Evolutionary conservation across 805 yeast genomes (phyloP).

Genomic region (Danielia reshetovae): DNA sequence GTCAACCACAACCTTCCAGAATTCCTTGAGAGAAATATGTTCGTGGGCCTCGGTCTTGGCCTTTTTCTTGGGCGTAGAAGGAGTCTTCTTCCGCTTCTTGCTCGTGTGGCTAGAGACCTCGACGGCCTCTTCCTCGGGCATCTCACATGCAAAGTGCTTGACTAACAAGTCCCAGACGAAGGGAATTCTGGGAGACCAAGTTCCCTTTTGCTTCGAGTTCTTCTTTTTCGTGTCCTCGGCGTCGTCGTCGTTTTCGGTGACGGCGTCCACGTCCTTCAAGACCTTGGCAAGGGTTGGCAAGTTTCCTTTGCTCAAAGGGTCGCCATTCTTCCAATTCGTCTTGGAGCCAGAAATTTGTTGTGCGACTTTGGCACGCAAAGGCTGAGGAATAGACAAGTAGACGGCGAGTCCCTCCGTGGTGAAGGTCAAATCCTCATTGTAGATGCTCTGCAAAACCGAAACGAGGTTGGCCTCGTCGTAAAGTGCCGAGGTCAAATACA

Average conservation of each 20-base stretch:
- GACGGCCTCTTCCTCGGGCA: conserved; percentile 15
- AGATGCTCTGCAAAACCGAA: conserved; percentile 40
- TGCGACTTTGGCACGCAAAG: conserved; percentile 18
- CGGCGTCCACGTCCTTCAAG: conserved; percentile 52
- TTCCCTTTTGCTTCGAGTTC: conserved; percentile 51
- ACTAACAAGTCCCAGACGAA: conserved; percentile 70
- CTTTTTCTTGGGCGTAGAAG: conserved; percentile 18
- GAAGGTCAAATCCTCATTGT: conserved; percentile 51
- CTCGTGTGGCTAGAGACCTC: conserved; percentile 16
- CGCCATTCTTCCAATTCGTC: conserved; percentile 59
- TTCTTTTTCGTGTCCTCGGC: conserved; percentile 26
- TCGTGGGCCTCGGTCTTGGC: conserved; percentile 16
- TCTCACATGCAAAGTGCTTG: conserved; percentile 31
- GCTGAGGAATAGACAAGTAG: conserved; percentile 49
- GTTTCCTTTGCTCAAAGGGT: conserved; percentile 74
- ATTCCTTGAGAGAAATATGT: conserved; percentile 45
- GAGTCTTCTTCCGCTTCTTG: conserved; percentile 25
- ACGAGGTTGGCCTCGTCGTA: conserved; percentile 17
- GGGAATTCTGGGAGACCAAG: conserved; percentile 73
- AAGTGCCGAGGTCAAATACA: conserved; percentile 9
- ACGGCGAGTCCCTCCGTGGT: conserved; percentile 81
- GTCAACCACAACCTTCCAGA: conserved; percentile 79
- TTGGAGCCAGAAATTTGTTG: conserved; percentile 4
- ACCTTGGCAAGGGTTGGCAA: conserved; percentile 57
- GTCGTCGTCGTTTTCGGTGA: conserved; percentile 31